Base-by-base conservation (phyloP, 495 filamentous ascomycete species). In the Zalerion maritima region DNA sequence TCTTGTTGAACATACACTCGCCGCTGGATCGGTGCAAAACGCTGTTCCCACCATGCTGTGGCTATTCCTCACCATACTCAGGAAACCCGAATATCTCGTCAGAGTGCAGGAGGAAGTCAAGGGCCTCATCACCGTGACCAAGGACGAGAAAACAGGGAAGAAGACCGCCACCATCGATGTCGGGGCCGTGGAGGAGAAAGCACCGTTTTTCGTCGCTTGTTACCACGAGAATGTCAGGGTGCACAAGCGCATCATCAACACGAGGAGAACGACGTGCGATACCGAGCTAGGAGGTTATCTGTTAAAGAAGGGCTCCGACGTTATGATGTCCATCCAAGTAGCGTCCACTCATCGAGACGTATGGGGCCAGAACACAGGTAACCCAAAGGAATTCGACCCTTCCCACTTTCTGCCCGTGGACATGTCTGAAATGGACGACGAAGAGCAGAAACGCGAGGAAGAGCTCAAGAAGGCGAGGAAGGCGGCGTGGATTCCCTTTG, bases 401-500 rank as follows among this genome's bases (percentile, higher is more conserved):
- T 39, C 45, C 10, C 40, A 56, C 6, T 63, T 52, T 35, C 15
- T 53, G 24, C 25, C 28, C 6, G n/a, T 22, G 6, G 28, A 18
- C 21, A 2, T 23, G 2, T n/a, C n/a, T n/a, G n/a, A n/a, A n/a
- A n/a, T n/a, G n/a, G n/a, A n/a, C n/a, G n/a, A n/a, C n/a, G 31
- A 38, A 18, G 28, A 31, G 9, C n/a, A 19, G 10, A 4, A 26
- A 14, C 18, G 13, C 9, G 19, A 33, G 15, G 39, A 49, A 8
- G 23, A 14, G 6, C 6, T 23, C 2, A 21, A 39, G 4, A 40
- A 46, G 21, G 24, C 32, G 1, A 36, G 47, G 22, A 42, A 44
- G 5, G 41, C 32, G 11, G 46, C 51, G 0, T 55, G 49, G 21
- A 35, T 52, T 4, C 53, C 52, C 4, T 67, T 66, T 32, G 59